Percentiles rank a stretch among this genome's conserved stretches.
These are phyloP conservation scores for Aschersonia sp. DNA, from an alignment of 2,329 filamentous ascomycete genomes.

Conservation along the genomic window DNA sequence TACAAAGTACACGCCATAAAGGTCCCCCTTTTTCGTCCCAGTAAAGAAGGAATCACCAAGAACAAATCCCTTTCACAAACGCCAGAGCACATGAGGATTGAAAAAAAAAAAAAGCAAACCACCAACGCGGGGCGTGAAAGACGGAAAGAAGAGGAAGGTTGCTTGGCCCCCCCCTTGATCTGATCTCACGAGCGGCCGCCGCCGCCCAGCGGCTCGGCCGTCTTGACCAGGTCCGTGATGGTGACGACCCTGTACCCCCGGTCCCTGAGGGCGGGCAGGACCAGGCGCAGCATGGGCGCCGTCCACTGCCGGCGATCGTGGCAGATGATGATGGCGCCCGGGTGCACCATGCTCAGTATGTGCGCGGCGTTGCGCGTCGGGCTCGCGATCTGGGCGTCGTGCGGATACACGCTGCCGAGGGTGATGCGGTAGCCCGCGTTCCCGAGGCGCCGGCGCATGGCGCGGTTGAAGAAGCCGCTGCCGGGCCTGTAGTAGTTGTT, in stretches of 20 bases:
- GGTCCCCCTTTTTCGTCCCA: too few relatives aligned
- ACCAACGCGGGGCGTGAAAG: too few relatives aligned
- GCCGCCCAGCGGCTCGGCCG: conserved; percentile 13
- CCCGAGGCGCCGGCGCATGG: conserved; percentile 49
- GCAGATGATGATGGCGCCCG: conserved; percentile 70
- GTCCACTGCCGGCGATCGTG: conserved; percentile 81
- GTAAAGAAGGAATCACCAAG: too few relatives aligned
- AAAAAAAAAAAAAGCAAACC: too few relatives aligned
- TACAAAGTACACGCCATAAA: too few relatives aligned
- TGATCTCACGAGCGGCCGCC: conserved; percentile 5
- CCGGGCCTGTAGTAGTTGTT: conserved; percentile 69
- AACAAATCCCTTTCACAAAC: too few relatives aligned
- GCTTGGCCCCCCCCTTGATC: too few relatives aligned
- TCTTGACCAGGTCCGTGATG: conserved; percentile 49
- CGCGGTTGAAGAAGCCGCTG: conserved; percentile 63
- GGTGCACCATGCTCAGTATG: conserved; percentile 63
- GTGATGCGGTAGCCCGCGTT: conserved; percentile 56
- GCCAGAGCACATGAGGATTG: too few relatives aligned
- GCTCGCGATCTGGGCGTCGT: conserved; percentile 72
- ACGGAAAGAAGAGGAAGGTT: too few relatives aligned
- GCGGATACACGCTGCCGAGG: conserved; percentile 76
- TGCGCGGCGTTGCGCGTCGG: conserved; percentile 60
- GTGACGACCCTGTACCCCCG: conserved; percentile 60
- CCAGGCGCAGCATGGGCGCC: conserved; percentile 56
- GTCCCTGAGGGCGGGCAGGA: conserved; percentile 56